A percentile compares a stretch with the other conserved stretches of the same genome.
Evolutionary conservation across 805 yeast species (phyloP).

Genomic region (Ascoidea asiatica): DNA sequence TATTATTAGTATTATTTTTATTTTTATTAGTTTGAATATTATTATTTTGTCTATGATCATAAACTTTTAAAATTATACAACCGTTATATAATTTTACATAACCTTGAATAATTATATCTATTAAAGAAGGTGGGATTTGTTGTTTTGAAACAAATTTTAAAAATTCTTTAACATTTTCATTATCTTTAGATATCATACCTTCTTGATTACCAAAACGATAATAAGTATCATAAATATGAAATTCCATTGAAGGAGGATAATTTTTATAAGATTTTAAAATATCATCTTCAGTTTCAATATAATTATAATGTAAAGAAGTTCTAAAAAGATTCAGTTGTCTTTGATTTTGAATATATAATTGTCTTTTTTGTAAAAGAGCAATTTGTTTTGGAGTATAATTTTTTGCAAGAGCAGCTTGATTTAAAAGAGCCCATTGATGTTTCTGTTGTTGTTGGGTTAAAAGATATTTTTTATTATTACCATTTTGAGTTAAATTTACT

Average conservation of each 20-base stretch:
- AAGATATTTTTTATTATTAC: background rate
- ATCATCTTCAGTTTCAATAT: constrained; percentile 24
- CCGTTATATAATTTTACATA: constrained; percentile 82
- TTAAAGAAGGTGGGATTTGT: constrained; percentile 76
- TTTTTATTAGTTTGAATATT: constrained; percentile 3
- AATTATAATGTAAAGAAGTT: too few species aligned
- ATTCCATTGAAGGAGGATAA: constrained; percentile 69
- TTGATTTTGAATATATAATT: too few species aligned
- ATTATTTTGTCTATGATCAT: constrained; percentile 50
- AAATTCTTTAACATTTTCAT: constrained; percentile 68
- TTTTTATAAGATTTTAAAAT: constrained; percentile 65
- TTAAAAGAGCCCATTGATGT: too few species aligned
- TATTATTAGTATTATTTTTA: constrained; percentile 5
- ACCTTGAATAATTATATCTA: constrained; percentile 81
- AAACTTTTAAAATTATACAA: constrained; percentile 72
- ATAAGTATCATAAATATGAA: constrained; percentile 86
- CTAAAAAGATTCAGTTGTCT: too few species aligned
- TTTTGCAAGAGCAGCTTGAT: too few species aligned
- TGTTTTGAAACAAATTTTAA: constrained; percentile 68
- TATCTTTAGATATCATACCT: constrained; percentile 69
- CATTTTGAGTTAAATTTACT: background rate
- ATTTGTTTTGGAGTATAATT: too few species aligned
- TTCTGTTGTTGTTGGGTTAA: background rate
- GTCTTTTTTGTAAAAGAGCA: too few species aligned
- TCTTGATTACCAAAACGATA: constrained; percentile 87